Base-by-base conservation (phyloP, 768 basidiomycete species). In the Lactarius deliciosus region DNA sequence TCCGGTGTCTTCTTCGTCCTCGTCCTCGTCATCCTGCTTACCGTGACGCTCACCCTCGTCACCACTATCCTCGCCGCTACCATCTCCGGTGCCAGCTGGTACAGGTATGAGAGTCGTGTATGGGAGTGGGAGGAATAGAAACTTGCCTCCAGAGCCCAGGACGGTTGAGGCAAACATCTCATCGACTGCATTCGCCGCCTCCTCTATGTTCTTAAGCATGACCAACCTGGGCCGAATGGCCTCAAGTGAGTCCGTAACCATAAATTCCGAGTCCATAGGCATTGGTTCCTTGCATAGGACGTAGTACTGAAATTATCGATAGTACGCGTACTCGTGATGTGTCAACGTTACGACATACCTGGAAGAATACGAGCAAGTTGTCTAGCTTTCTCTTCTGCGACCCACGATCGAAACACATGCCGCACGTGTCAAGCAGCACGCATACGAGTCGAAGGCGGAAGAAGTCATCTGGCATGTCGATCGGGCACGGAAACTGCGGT, bases 191-290 rank as follows among this genome's bases (percentile, higher is more conserved):
- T 78, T 71, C 0, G 93, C 94, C 11, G 96, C 94, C 70, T 96
- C 92, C 64, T 93, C 92, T 65, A 92, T 81, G 9, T 83, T 89
- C 75, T 91, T 94, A 63, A 83, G 81, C 70, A 86, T 78, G 38
- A 79, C 76, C 50, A 92, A 75, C 72, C 92, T 95, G 0, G 96
- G 95, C 65, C 96, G 83, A n/a, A 98, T 81, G 58, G 91, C 89
- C 79, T 98, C 96, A 10, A 99, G 77, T 1, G 96, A 97, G 76
- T 99, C 97, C 0, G 87, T 86, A 8, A 97, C 76, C 94, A 98
- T 96, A 77, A 98, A 99, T 61, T 97, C 96, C 13, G 97, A 90
- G 69, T 99, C 97, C 95, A 98, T 96, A 0, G 97, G 90, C n/a
- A 96, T 76, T 28, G 86, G 81, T 55, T 88, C 83, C 78, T 99